These are phyloP conservation scores for Porogramme epimiltina DNA, from an alignment of 1,284 basidiomycete species.

Conservation along the genomic window DNA sequence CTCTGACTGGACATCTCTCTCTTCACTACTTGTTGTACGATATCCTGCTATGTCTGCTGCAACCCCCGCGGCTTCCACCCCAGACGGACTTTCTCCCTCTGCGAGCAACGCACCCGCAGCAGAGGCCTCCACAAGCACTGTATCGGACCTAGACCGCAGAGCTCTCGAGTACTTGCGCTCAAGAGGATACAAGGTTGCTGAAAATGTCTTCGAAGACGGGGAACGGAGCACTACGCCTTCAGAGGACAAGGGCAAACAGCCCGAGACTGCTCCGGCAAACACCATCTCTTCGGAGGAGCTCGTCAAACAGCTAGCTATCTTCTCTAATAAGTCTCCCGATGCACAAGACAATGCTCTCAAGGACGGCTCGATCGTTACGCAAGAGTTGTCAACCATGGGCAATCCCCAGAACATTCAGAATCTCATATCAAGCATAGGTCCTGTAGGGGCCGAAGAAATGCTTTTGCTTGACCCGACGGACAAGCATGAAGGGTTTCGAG, in stretches of 20 bases:
- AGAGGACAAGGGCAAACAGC: conserved; percentile 54
- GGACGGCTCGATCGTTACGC: conserved; percentile 62
- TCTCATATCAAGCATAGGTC: conserved; percentile 73
- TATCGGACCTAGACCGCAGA: conserved; percentile 52
- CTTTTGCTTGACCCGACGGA: conserved; percentile 87
- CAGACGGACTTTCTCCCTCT: conserved; percentile 31
- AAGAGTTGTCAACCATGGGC: conserved; percentile 65
- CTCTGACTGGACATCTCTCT: background rate
- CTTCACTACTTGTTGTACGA: conserved; percentile 11
- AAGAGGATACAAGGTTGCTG: conserved; percentile 79
- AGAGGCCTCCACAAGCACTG: conserved; percentile 19
- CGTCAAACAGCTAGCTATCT: conserved; percentile 65
- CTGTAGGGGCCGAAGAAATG: conserved; percentile 81
- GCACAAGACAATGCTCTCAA: conserved; percentile 70
- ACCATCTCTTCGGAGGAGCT: conserved; percentile 62
- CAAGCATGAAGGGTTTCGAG: conserved; percentile 84
- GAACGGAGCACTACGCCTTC: conserved; percentile 46
- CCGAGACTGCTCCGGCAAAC: conserved; percentile 36
- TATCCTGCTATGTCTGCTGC: conserved; percentile 41
- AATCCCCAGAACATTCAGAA: conserved; percentile 71
- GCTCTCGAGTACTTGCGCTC: conserved; percentile 85
- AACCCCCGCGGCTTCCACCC: conserved; percentile 43
- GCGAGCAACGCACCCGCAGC: conserved; percentile 18
- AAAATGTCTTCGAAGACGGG: conserved; percentile 75
- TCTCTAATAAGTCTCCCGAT: conserved; percentile 61